Evolutionary conservation across 352 stramenopile genomes (phyloP).

Genomic region (Phytopythium delawarense): DNA sequence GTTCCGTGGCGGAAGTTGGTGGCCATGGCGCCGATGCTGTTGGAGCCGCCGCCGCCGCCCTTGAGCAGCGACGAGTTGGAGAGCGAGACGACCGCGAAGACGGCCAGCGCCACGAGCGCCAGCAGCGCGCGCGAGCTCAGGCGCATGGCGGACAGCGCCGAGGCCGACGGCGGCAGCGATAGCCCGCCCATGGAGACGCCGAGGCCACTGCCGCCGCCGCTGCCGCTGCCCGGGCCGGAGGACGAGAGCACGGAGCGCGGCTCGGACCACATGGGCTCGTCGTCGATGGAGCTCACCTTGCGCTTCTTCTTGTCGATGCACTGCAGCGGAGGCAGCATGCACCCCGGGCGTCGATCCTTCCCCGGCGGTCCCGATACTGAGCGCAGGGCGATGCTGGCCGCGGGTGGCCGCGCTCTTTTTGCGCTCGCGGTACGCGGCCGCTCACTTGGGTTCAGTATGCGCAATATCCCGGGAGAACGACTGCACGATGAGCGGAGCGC

Average conservation of each 20-base stretch:
- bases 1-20: slow-evolving; percentile 10
- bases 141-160: slow-evolving; percentile 34
- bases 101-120: slow-evolving; percentile 39
- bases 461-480: too few relatives aligned
- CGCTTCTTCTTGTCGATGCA: slow-evolving; percentile 72
- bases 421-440: too few relatives aligned
- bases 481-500: too few relatives aligned
- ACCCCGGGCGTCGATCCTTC: background rate
- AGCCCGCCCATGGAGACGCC: slow-evolving; percentile 7
- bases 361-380: too few relatives aligned
- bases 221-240: slow-evolving; percentile 12
- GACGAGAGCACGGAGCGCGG: slow-evolving; percentile 16
- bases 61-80: slow-evolving; percentile 38
- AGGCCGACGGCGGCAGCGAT: slow-evolving; percentile 22
- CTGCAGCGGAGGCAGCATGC: slow-evolving; percentile 30
- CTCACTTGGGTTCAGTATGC: too few relatives aligned
- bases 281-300: slow-evolving; percentile 71
- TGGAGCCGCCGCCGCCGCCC: slow-evolving; percentile 13
- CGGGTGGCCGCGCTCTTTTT: too few relatives aligned
- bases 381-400: too few relatives aligned
- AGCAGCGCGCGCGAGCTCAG: slow-evolving; percentile 45
- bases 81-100: slow-evolving; percentile 62
- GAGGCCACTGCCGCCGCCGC: slow-evolving; percentile 9
- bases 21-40: slow-evolving; percentile 17
- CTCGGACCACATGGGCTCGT: slow-evolving; percentile 55